phyloP scores from a whole-genome alignment of 2,329 filamentous ascomycete genomes.

The Bipolaris cookei region DNA sequence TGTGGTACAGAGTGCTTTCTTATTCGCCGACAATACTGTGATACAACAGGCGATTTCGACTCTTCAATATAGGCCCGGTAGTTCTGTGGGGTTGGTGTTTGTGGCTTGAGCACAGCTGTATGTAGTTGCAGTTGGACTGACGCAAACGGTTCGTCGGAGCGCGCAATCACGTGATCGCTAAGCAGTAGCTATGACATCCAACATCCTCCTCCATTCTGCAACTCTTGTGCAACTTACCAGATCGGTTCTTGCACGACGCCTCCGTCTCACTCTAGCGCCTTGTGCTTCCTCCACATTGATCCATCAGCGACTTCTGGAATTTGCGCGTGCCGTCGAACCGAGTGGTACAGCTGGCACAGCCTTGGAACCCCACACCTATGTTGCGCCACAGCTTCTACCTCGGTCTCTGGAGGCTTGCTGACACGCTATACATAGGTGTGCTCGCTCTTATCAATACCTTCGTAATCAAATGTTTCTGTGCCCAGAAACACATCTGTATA shows the following conservation, averaged over 20 bases:
- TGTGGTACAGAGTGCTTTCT: background rate
- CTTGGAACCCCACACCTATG: slow-evolving; percentile 7
- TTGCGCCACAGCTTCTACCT: slow-evolving; percentile 8
- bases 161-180: slow-evolving; percentile 14
- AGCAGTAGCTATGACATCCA: background rate
- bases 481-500: background rate
- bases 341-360: slow-evolving; percentile 1
- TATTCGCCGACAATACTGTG: background rate
- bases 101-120: background rate
- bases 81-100: background rate
- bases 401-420: slow-evolving; percentile 2
- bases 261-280: slow-evolving; percentile 1
- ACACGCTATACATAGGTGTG: slow-evolving; percentile 5
- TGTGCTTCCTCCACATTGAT: background rate
- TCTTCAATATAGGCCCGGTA: background rate
- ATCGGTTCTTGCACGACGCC: slow-evolving; percentile 5
- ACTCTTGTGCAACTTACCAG: slow-evolving; percentile 10
- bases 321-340: slow-evolving; percentile 21
- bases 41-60: background rate
- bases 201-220: slow-evolving; percentile 6
- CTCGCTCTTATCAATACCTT: background rate
- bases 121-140: background rate
- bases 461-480: background rate
- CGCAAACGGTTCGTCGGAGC: slow-evolving; percentile 6
- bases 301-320: slow-evolving; percentile 6